Evolutionary conservation across 139 green algal species (phyloP).

Genomic region (Yamagishiella unicocca): DNA sequence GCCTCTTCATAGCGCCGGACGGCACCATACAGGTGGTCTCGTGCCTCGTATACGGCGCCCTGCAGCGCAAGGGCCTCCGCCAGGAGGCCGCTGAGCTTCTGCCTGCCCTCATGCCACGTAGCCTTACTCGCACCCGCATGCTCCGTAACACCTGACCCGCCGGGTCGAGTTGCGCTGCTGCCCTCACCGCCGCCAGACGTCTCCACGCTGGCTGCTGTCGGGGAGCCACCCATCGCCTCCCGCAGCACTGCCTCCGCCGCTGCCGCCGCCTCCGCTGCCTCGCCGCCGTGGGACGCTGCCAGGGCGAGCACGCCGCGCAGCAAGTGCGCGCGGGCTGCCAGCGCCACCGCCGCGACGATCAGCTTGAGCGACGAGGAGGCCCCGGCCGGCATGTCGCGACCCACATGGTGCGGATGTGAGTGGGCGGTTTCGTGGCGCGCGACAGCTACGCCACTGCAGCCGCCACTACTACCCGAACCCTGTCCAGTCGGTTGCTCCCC

Average conservation of each 20-base stretch:
- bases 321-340: background rate
- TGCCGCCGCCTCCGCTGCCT: background rate
- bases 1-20: background rate
- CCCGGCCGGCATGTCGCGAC: too few species aligned
- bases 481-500: too few species aligned
- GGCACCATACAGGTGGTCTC: background rate
- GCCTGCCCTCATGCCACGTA: too few species aligned
- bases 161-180: background rate
- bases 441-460: too few species aligned
- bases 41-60: constrained; percentile 20
- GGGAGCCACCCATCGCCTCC: background rate
- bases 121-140: too few species aligned
- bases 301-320: background rate
- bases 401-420: too few species aligned
- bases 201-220: background rate
- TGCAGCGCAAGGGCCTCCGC: constrained; percentile 24
- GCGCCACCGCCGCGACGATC: too few species aligned
- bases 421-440: too few species aligned
- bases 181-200: background rate
- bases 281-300: background rate
- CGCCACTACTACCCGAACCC: too few species aligned
- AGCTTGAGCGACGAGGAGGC: too few species aligned
- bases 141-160: too few species aligned
- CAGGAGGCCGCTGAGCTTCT: background rate
- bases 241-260: background rate